phyloP scores from a whole-genome alignment of 495 filamentous ascomycete genomes.

The Lophiotrema nucula region DNA sequence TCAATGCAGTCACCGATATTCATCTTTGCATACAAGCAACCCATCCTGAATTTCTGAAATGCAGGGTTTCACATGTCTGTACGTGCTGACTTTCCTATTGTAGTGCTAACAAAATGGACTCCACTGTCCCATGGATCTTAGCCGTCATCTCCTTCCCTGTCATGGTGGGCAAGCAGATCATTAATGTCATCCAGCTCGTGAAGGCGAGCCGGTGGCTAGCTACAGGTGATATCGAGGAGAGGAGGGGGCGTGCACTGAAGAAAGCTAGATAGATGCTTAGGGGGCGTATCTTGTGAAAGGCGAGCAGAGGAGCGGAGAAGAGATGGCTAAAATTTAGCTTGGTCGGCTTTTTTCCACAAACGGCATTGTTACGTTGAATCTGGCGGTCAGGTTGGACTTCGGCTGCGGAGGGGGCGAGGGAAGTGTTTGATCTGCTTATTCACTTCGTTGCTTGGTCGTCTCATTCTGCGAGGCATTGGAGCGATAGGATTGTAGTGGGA shows the following conservation, averaged over 20 bases:
- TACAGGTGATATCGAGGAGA: conserved; percentile 69
- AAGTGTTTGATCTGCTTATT: no score
- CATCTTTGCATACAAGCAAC: background rate
- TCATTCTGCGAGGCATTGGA: no score
- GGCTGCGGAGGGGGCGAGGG: no score
- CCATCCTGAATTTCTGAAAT: conserved; percentile 9
- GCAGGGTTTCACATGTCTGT: background rate
- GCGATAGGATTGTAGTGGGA: no score
- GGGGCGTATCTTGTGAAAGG: background rate
- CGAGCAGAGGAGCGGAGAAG: background rate
- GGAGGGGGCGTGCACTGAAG: conserved; percentile 50
- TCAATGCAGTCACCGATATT: background rate
- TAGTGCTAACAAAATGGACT: conserved; percentile 83
- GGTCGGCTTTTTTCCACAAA: no score
- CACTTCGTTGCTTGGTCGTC: no score
- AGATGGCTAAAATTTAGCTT: background rate
- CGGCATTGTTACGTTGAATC: no score
- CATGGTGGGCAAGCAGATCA: conserved; percentile 87
- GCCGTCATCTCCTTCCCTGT: conserved; percentile 74
- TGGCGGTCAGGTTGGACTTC: no score
- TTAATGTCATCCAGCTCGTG: conserved; percentile 89
- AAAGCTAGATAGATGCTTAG: background rate
- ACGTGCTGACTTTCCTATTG: background rate
- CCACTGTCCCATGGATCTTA: conserved; percentile 78
- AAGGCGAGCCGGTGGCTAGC: conserved; percentile 89